Evolutionary conservation across 352 stramenopile species (phyloP).

Genomic region (Phytopythium cucurbitacearum): DNA sequence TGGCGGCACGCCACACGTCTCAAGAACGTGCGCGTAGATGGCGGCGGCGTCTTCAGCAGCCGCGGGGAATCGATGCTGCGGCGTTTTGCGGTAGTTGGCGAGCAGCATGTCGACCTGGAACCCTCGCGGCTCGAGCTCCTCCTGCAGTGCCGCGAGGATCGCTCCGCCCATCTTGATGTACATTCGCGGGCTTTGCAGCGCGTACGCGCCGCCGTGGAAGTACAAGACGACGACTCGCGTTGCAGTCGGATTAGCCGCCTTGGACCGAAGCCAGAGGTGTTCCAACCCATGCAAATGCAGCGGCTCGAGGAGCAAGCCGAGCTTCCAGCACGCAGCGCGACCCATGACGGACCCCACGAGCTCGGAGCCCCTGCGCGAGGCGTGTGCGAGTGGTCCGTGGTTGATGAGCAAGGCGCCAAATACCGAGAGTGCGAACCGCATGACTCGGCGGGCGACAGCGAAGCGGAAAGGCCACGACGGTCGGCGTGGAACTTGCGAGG

Average conservation of each 20-base stretch:
- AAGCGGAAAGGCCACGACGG: too few relatives aligned
- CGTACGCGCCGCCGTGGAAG: slow-evolving; percentile 49
- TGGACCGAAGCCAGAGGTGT: slow-evolving; percentile 45
- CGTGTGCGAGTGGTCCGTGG: too few relatives aligned
- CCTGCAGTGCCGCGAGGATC: slow-evolving; percentile 17
- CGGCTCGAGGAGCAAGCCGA: slow-evolving; percentile 16
- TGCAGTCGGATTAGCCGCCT: slow-evolving; percentile 3
- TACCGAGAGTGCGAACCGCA: too few relatives aligned
- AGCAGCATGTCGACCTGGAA: slow-evolving; percentile 32
- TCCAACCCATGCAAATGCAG: slow-evolving; percentile 34
- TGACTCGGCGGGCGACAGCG: too few relatives aligned
- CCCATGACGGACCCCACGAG: slow-evolving; percentile 7
- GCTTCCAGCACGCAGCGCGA: slow-evolving; percentile 15
- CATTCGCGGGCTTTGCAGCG: slow-evolving; percentile 31
- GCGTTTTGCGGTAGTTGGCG: slow-evolving; percentile 39
- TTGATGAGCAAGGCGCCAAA: too few relatives aligned
- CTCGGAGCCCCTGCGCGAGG: too few relatives aligned
- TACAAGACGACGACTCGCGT: slow-evolving; percentile 37
- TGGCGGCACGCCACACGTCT: slow-evolving; percentile 19
- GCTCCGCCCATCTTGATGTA: slow-evolving; percentile 28
- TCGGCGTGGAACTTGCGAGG: too few relatives aligned
- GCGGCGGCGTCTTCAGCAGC: slow-evolving; percentile 24
- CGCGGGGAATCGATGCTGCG: slow-evolving; percentile 24
- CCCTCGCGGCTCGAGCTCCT: slow-evolving; percentile 10
- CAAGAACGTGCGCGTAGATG: slow-evolving; percentile 43